These are phyloP conservation scores for Zancudomyces culisetae DNA, from an alignment of 371 early-diverging fungal species.

Conservation along the genomic window DNA sequence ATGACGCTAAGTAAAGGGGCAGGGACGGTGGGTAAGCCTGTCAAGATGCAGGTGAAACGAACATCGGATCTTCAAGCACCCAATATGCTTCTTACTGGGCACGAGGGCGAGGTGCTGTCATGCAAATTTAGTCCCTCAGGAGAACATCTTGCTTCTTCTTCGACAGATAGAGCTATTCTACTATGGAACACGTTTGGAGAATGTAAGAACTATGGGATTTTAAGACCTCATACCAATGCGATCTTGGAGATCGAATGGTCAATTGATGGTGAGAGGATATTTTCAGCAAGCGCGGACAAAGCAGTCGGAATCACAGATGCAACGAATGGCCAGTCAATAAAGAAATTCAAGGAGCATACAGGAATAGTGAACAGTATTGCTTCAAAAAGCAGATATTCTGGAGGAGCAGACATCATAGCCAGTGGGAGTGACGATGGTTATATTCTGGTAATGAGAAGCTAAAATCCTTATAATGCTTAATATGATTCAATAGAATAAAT, in stretches of 20 bases:
- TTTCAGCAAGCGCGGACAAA: constrained; percentile 51
- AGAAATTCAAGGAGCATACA: constrained; percentile 53
- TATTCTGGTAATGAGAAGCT: constrained; percentile 12
- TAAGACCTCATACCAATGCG: constrained; percentile 71
- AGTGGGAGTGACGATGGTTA: constrained; percentile 61
- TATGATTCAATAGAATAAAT: no score
- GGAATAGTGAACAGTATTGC: constrained; percentile 53
- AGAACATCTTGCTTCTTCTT: constrained; percentile 62
- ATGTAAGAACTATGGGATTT: constrained; percentile 61
- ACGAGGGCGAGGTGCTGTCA: constrained; percentile 63
- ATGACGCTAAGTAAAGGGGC: not conserved
- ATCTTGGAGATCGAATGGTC: constrained; percentile 84
- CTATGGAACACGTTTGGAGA: constrained; percentile 89
- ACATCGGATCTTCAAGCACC: constrained; percentile 74
- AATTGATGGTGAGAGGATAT: constrained; percentile 47
- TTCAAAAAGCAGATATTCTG: constrained; percentile 27
- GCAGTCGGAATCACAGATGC: constrained; percentile 64
- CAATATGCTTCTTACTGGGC: constrained; percentile 71
- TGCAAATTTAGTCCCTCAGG: constrained; percentile 74
- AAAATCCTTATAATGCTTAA: no score
- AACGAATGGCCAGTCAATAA: constrained; percentile 46
- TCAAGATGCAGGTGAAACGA: constrained; percentile 26
- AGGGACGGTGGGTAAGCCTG: not conserved
- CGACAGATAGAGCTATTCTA: constrained; percentile 63
- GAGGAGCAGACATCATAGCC: constrained; percentile 43